Percentiles rank a stretch among this genome's conserved stretches.
These are phyloP conservation scores for Leishmania lainsoni DNA, from an alignment of 208 protist species.

Conservation along the genomic window DNA sequence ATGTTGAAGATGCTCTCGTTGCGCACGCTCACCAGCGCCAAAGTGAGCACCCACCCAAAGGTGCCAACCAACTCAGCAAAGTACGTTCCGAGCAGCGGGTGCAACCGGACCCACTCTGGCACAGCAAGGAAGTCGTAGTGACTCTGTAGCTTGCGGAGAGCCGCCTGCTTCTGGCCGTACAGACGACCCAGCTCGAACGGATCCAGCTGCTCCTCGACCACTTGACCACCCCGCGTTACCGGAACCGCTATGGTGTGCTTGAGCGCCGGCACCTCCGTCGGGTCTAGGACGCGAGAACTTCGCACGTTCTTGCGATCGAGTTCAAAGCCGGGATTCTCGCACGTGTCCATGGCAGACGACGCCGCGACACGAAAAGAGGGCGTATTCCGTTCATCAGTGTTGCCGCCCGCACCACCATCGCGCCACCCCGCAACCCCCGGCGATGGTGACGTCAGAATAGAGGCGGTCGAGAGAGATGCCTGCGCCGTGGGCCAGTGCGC, in stretches of 20 bases:
- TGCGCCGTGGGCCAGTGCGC: not conserved
- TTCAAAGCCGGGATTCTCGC: not conserved
- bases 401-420: conserved; percentile 1
- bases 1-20: conserved; percentile 66
- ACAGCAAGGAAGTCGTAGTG: conserved; percentile 74
- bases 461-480: not conserved
- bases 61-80: conserved; percentile 80
- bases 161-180: conserved; percentile 71
- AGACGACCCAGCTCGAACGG: conserved; percentile 62
- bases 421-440: conserved; percentile 14
- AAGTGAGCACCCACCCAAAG: conserved; percentile 76
- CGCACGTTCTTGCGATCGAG: not conserved
- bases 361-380: not conserved
- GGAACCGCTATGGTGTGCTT: conserved; percentile 39
- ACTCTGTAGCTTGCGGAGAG: conserved; percentile 52
- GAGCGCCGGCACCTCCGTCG: conserved; percentile 30
- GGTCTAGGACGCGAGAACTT: conserved; percentile 12
- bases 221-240: conserved; percentile 51
- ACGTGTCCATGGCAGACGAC: not conserved
- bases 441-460: conserved; percentile 8
- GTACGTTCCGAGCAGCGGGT: conserved; percentile 82
- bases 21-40: conserved; percentile 72
- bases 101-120: conserved; percentile 82
- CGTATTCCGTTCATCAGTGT: not conserved
- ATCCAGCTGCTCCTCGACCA: conserved; percentile 58